Percentiles rank a stretch among this genome's conserved stretches.
phyloP scores from a whole-genome alignment of 2,329 filamentous ascomycete genomes.

The Chaetomium globosum region DNA sequence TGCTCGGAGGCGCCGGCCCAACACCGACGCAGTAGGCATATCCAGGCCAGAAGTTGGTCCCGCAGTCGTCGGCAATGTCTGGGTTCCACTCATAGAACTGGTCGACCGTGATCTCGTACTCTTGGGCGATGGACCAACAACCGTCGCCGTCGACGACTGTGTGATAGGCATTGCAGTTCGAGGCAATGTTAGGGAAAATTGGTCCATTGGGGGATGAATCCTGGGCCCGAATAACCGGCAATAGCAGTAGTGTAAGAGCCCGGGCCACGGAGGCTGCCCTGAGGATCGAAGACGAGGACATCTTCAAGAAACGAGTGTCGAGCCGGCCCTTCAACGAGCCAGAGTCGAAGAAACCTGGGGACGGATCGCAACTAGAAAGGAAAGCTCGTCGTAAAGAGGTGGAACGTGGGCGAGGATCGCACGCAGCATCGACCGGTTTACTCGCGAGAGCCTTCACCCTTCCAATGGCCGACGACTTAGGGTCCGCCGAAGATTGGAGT shows the following conservation, averaged over 20 bases:
- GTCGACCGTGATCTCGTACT: background rate
- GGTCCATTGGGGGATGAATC: background rate
- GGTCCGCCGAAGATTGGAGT: background rate
- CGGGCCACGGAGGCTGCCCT: background rate
- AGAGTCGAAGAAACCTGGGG: background rate
- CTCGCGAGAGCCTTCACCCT: background rate
- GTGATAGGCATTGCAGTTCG: slow-evolving; percentile 1
- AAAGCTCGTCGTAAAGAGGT: background rate
- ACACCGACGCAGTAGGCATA: slow-evolving; percentile 11
- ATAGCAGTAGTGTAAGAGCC: background rate
- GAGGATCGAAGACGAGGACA: background rate
- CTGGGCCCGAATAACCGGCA: background rate
- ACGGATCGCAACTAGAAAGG: background rate
- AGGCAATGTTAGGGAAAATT: slow-evolving; percentile 1
- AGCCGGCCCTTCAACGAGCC: background rate
- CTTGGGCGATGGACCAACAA: background rate
- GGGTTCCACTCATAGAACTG: background rate
- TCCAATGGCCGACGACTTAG: background rate
- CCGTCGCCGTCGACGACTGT: background rate
- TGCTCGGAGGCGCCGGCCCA: background rate
- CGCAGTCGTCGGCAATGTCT: background rate
- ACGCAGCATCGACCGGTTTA: background rate
- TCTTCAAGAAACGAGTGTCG: background rate
- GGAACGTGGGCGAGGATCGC: background rate
- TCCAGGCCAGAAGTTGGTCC: slow-evolving; percentile 10